Percentiles rank a stretch among this genome's conserved stretches.
These are phyloP conservation scores for Talaromyces sp. DNA, from an alignment of 2,329 filamentous ascomycete species.

Conservation along the genomic window DNA sequence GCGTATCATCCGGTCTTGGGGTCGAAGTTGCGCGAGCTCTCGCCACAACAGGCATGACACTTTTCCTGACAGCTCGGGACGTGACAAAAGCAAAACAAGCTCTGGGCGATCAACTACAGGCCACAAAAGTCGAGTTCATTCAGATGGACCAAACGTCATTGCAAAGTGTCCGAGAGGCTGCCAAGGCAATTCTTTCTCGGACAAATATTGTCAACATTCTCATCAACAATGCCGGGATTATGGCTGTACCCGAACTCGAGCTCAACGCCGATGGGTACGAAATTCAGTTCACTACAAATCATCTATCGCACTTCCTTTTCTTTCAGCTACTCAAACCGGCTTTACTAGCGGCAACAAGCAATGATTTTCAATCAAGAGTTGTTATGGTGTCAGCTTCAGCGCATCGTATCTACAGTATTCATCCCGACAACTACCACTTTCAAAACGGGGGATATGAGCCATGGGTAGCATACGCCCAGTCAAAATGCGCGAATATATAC, in stretches of 20 bases:
- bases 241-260: not conserved
- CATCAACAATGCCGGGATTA: slow-evolving; percentile 7
- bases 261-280: slow-evolving; percentile 4
- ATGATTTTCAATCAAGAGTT: slow-evolving; percentile 1
- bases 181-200: not conserved
- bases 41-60: slow-evolving; percentile 1
- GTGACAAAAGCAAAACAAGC: not conserved
- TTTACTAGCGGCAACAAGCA: not conserved
- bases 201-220: slow-evolving; percentile 4
- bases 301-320: slow-evolving; percentile 6
- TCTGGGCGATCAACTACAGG: not conserved
- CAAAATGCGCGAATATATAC: slow-evolving; percentile 8
- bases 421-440: slow-evolving; percentile 6
- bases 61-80: slow-evolving; percentile 6
- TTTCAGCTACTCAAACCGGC: slow-evolving; percentile 5
- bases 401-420: not conserved
- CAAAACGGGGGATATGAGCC: slow-evolving; percentile 5
- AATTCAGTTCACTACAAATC: slow-evolving; percentile 7
- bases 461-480: slow-evolving; percentile 5
- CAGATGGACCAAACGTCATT: slow-evolving; percentile 3
- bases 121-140: not conserved
- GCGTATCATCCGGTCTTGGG: slow-evolving; percentile 6
- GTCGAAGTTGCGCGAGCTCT: slow-evolving; percentile 5
- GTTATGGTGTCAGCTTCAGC: slow-evolving; percentile 1
- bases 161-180: slow-evolving; percentile 1